These are phyloP conservation scores for Sedum album DNA, from an alignment of 164 flowering plant species.

Conservation along the genomic window DNA sequence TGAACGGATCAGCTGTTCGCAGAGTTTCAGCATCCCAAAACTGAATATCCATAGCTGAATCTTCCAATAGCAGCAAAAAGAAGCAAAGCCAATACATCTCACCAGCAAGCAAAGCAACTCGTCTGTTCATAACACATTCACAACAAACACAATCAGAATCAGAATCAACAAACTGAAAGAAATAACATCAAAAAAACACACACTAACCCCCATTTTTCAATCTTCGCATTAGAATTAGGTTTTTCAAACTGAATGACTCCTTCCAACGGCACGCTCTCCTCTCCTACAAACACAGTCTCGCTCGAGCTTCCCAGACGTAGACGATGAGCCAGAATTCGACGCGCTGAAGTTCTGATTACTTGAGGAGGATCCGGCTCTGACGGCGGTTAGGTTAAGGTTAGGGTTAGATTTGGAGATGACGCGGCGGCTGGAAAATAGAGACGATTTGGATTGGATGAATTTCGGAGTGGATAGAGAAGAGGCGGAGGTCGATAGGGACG, in stretches of 20 bases:
- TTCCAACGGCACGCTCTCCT: slow-evolving; percentile 64
- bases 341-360: slow-evolving; percentile 12
- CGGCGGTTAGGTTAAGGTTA: slow-evolving; percentile 20
- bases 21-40: slow-evolving; percentile 57
- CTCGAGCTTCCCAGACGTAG: slow-evolving; percentile 13
- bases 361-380: slow-evolving; percentile 34
- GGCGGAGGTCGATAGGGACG: too few species aligned
- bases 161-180: not conserved
- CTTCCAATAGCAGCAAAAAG: slow-evolving; percentile 85
- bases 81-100: slow-evolving; percentile 74
- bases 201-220: slow-evolving; percentile 74
- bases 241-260: slow-evolving; percentile 92
- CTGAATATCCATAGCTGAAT: slow-evolving; percentile 75
- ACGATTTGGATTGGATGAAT: not conserved
- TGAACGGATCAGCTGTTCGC: slow-evolving; percentile 79
- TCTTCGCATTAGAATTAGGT: slow-evolving; percentile 33
- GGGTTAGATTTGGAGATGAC: slow-evolving; percentile 11
- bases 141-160: too few species aligned
- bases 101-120: slow-evolving; percentile 64
- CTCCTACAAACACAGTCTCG: slow-evolving; percentile 36
- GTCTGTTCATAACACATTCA: slow-evolving; percentile 23
- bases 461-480: not conserved
- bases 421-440: not conserved
- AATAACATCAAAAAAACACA: not conserved
- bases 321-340: slow-evolving; percentile 6